These are phyloP conservation scores for Neltuma alba DNA, from an alignment of 306 rosid genomes.

Conservation along the genomic window DNA sequence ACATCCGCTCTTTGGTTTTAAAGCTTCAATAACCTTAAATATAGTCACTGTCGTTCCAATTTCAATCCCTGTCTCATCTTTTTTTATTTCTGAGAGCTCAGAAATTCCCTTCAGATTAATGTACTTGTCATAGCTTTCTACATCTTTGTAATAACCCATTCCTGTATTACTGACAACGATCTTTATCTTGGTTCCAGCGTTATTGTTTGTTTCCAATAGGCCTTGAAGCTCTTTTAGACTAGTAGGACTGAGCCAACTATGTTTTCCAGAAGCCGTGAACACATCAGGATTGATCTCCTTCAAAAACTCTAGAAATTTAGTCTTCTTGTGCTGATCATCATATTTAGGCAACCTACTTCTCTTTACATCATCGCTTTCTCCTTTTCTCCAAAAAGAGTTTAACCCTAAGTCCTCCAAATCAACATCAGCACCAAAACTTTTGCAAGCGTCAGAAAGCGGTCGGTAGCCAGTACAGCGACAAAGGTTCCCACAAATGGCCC, in stretches of 20 bases:
- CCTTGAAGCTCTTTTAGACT: conserved; percentile 57
- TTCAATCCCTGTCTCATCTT: conserved; percentile 61
- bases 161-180: conserved; percentile 30
- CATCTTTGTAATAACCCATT: conserved; percentile 77
- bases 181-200: conserved; percentile 15
- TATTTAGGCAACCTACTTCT: conserved; percentile 52
- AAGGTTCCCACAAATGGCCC: conserved; percentile 76
- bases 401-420: conserved; percentile 91
- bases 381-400: conserved; percentile 78
- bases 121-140: conserved; percentile 42
- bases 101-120: conserved; percentile 14
- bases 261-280: conserved; percentile 46
- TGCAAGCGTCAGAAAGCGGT: conserved; percentile 85
- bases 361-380: conserved; percentile 50
- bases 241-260: conserved; percentile 60
- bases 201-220: conserved; percentile 40
- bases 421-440: conserved; percentile 80
- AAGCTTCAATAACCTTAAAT: conserved; percentile 62
- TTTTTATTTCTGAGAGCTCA: conserved; percentile 33
- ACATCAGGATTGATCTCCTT: conserved; percentile 43
- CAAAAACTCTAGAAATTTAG: conserved; percentile 61
- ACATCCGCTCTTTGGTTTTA: conserved; percentile 33
- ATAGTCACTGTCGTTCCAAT: conserved; percentile 76
- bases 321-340: conserved; percentile 24
- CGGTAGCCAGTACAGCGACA: conserved; percentile 92